Evolutionary conservation across 2,329 filamentous ascomycete genomes (phyloP).

Genomic region (Penicillium sp.): DNA sequence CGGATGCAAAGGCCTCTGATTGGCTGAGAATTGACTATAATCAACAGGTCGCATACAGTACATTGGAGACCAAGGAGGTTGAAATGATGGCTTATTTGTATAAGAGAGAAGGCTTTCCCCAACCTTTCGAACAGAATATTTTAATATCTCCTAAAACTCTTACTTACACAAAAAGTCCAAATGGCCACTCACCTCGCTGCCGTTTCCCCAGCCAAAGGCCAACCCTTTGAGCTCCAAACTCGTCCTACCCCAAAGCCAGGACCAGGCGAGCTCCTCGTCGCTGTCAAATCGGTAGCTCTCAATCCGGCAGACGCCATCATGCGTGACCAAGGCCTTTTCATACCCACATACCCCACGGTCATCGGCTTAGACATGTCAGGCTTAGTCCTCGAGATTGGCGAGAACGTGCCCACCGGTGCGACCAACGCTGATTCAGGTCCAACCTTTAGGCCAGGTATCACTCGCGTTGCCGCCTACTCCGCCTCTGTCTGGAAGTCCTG

Average conservation of each 20-base stretch:
- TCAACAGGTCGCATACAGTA: not conserved
- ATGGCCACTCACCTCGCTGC: conserved; percentile 46
- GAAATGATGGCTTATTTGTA: not conserved
- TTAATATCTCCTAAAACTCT: not conserved
- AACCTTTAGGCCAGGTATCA: conserved; percentile 34
- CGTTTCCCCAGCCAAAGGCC: conserved; percentile 34
- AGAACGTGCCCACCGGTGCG: conserved; percentile 33
- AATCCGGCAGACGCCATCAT: conserved; percentile 50
- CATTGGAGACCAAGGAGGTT: not conserved
- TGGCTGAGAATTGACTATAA: conserved; percentile 11
- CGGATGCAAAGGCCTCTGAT: conserved; percentile 22
- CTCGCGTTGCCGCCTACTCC: conserved; percentile 42
- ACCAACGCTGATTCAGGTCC: conserved; percentile 7
- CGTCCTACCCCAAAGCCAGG: conserved; percentile 49
- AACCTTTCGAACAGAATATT: not conserved
- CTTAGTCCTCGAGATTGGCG: conserved; percentile 44
- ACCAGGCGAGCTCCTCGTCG: conserved; percentile 49
- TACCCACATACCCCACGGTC: conserved; percentile 43
- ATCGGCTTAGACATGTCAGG: conserved; percentile 45
- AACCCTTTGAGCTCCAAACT: conserved; percentile 38
- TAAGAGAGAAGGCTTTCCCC: not conserved
- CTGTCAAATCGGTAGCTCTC: conserved; percentile 50
- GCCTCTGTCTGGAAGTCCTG: conserved; percentile 45
- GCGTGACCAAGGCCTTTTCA: conserved; percentile 46
- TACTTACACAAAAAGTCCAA: not conserved